Percentiles rank a stretch among this genome's conserved stretches.
Evolutionary conservation across 2,329 filamentous ascomycete species (phyloP).

Genomic region (Cytospora piceicola): DNA sequence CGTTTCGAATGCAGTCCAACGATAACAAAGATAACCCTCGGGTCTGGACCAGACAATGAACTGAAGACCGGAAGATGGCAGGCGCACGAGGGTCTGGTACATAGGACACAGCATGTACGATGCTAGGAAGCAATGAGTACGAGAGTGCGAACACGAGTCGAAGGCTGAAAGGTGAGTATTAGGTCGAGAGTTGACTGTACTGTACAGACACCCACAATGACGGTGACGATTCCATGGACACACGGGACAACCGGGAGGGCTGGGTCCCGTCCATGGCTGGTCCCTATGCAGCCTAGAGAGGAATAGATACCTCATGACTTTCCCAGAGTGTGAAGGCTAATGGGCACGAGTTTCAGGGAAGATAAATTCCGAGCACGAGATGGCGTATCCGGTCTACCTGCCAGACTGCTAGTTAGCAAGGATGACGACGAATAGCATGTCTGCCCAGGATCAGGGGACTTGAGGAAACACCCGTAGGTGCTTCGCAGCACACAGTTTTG

Average conservation of each 20-base stretch:
- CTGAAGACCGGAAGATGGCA: background rate
- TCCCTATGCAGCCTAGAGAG: constrained; percentile 2
- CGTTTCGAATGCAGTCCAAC: constrained; percentile 20
- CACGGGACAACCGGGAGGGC: constrained; percentile 17
- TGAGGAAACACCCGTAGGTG: background rate
- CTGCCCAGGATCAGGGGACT: background rate
- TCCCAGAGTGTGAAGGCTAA: constrained; percentile 15
- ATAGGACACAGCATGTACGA: constrained; percentile 3
- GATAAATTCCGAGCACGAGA: constrained; percentile 15
- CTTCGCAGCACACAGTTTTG: background rate
- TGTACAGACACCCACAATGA: constrained; percentile 21
- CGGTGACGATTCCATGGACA: constrained; percentile 1
- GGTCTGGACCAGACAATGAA: background rate
- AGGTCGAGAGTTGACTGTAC: constrained; percentile 12
- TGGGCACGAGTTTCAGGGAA: constrained; percentile 20
- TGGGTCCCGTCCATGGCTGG: constrained; percentile 12
- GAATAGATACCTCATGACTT: constrained; percentile 18
- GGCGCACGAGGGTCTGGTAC: background rate
- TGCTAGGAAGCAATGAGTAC: background rate
- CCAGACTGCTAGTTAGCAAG: constrained; percentile 17
- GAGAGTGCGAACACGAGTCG: constrained; percentile 21
- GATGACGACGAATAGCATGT: constrained; percentile 9
- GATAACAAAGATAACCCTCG: constrained; percentile 13
- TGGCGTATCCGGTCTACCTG: constrained; percentile 21
- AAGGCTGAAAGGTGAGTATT: constrained; percentile 15